These are phyloP conservation scores for Flueggea neowawraea DNA, from an alignment of 441 rosid species.

Conservation along the genomic window DNA sequence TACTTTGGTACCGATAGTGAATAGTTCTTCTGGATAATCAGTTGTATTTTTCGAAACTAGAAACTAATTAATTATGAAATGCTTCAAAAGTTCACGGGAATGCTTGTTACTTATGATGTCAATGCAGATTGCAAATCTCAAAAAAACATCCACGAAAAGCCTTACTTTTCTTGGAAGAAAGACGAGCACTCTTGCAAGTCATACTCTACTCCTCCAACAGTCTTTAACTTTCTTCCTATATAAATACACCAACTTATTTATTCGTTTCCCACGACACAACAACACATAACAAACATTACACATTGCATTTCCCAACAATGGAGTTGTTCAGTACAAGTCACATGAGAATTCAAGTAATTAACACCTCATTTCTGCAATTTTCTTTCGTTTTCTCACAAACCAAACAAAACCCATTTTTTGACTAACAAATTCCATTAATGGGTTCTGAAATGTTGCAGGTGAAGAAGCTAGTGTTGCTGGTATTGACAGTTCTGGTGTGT, in stretches of 20 bases:
- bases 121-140: not conserved
- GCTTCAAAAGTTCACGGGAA: no score
- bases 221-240: constrained; percentile 10
- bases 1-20: no score
- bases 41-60: no score
- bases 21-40: no score
- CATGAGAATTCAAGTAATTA: constrained; percentile 20
- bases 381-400: constrained; percentile 4
- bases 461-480: constrained; percentile 16
- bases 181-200: constrained; percentile 3
- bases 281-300: constrained; percentile 9
- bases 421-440: no score
- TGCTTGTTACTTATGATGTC: not conserved
- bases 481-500: constrained; percentile 18
- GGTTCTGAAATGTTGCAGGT: constrained; percentile 18
- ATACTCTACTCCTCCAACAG: not conserved
- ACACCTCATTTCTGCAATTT: not conserved
- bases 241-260: constrained; percentile 13
- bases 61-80: no score
- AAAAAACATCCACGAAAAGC: constrained; percentile 10
- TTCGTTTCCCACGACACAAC: not conserved
- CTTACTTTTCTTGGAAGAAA: constrained; percentile 30
- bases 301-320: constrained; percentile 8
- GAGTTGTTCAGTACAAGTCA: constrained; percentile 10
- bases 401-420: not conserved